Evolutionary conservation across 768 basidiomycete species (phyloP).

Genomic region (Auriscalpium microsporum): DNA sequence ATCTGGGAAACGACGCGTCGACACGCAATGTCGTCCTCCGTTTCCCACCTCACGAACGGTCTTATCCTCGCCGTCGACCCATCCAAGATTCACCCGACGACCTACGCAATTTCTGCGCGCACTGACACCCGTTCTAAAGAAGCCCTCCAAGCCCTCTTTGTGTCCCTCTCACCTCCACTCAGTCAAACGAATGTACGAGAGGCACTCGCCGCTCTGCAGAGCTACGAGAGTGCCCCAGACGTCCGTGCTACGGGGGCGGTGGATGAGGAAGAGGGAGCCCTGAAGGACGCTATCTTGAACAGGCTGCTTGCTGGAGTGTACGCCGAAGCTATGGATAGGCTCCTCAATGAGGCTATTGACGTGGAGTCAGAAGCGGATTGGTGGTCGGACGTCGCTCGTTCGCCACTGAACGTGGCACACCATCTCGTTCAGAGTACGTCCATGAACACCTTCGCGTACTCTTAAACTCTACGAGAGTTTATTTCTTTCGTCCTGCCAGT

Average conservation of each 20-base stretch:
- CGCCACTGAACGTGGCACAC: conserved; percentile 41
- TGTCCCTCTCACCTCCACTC: conserved; percentile 27
- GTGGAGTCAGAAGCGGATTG: conserved; percentile 75
- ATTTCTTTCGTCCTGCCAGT: not conserved
- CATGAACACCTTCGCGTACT: not conserved
- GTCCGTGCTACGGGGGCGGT: not conserved
- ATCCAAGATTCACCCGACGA: not conserved
- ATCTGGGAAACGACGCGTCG: not conserved
- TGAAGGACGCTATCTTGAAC: conserved; percentile 37
- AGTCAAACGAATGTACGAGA: conserved; percentile 22
- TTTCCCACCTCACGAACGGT: conserved; percentile 12
- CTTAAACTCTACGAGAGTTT: not conserved
- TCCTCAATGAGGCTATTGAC: conserved; percentile 56
- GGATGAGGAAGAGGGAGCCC: conserved; percentile 24
- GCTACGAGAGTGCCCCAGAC: conserved; percentile 6
- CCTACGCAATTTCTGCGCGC: not conserved
- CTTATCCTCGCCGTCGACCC: conserved; percentile 2
- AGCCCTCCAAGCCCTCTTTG: conserved; percentile 30
- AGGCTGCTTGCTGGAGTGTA: conserved; percentile 54
- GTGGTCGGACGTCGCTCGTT: conserved; percentile 72
- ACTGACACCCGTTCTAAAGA: conserved; percentile 18
- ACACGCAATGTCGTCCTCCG: conserved; percentile 3
- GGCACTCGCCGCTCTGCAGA: conserved; percentile 23
- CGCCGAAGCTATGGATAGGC: conserved; percentile 52
- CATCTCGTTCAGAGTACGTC: conserved; percentile 76